Percentiles rank a stretch among this genome's conserved stretches.
Conservation (phyloP, 768 basidiomycete species). For the Phanerochaete sordida region DNA sequence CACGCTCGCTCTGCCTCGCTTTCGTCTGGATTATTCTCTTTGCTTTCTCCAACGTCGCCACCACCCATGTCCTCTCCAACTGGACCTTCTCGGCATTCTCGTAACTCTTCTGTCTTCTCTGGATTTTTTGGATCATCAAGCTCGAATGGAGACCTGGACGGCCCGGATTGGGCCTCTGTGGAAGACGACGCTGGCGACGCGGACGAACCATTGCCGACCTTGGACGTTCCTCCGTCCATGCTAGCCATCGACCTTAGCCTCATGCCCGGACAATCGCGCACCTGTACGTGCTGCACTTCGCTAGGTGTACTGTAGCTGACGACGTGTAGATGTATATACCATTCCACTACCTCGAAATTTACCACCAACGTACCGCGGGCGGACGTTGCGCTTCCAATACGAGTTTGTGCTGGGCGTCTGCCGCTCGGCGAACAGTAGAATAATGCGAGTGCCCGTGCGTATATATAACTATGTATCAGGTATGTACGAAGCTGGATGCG, state of each 20-base stretch:
- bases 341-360: constrained; percentile 72
- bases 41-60: constrained; percentile 27
- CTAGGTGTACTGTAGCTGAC: not conserved
- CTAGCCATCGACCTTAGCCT: constrained; percentile 84
- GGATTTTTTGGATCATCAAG: constrained; percentile 6
- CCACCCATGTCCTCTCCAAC: constrained; percentile 7
- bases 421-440: constrained; percentile 52
- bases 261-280: constrained; percentile 78
- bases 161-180: constrained; percentile 26
- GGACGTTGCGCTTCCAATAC: constrained; percentile 82
- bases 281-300: constrained; percentile 52
- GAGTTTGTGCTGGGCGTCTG: constrained; percentile 88
- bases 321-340: constrained; percentile 68
- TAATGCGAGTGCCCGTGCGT: constrained; percentile 90
- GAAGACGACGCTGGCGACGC: constrained; percentile 44
- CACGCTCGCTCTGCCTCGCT: constrained; percentile 49
- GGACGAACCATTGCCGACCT: constrained; percentile 73
- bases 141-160: not conserved
- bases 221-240: constrained; percentile 83
- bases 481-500: constrained; percentile 31
- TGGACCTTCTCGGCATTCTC: constrained; percentile 4
- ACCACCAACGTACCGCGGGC: constrained; percentile 89
- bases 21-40: constrained; percentile 42
- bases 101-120: constrained; percentile 6
- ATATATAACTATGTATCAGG: constrained; percentile 86